Evolutionary conservation across 257 asterid species (phyloP).

Genomic region (Petunia secreta): DNA sequence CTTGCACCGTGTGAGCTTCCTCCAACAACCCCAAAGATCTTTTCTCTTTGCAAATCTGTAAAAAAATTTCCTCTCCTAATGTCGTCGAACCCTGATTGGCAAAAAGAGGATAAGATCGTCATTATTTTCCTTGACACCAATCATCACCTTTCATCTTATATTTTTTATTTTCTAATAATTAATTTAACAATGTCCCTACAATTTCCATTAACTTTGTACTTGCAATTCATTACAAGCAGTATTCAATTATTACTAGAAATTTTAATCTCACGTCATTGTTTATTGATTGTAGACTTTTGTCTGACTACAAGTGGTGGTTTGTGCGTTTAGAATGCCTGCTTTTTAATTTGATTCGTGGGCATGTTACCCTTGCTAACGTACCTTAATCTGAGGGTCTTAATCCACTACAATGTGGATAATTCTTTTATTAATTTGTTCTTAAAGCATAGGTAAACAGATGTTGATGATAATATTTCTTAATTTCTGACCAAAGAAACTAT

Average conservation of each 20-base stretch:
- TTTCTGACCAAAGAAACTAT: background rate
- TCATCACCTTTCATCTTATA: background rate
- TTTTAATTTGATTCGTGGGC: background rate
- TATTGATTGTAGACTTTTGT: background rate
- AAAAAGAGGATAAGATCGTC: constrained; percentile 6
- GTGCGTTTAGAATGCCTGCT: constrained; percentile 2
- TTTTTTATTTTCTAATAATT: background rate
- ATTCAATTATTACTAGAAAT: background rate
- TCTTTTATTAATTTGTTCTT: background rate
- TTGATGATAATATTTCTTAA: constrained; percentile 3
- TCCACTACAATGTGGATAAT: constrained; percentile 16
- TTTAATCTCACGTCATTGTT: background rate
- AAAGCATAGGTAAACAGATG: background rate
- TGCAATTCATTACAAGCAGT: constrained; percentile 6
- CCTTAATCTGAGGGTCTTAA: background rate
- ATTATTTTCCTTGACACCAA: background rate
- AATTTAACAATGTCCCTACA: constrained; percentile 4
- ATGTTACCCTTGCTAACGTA: background rate
- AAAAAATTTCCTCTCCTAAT: background rate
- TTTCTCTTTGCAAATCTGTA: background rate
- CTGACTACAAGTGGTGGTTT: background rate
- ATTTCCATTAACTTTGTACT: constrained; percentile 15
- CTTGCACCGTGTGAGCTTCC: no score
- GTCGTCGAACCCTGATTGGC: background rate
- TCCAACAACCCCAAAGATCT: no score